Conservation (phyloP, 495 filamentous ascomycete species). For the Lineolata rhizophorae region DNA sequence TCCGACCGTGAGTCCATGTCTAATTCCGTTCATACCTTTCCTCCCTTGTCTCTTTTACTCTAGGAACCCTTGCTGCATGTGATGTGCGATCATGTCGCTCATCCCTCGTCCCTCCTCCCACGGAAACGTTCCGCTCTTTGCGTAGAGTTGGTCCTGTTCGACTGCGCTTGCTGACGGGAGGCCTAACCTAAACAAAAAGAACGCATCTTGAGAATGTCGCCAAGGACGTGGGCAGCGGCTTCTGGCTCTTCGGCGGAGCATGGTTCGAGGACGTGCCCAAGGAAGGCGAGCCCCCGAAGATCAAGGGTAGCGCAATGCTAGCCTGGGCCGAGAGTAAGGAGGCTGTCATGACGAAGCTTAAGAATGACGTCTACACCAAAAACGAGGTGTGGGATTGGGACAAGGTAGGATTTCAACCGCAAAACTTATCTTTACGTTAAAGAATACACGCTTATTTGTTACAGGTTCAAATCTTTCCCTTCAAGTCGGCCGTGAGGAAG, state of each 20-base stretch:
- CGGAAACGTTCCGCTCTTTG: background rate
- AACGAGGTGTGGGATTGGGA: slow-evolving; percentile 68
- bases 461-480: background rate
- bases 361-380: slow-evolving; percentile 47
- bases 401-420: slow-evolving; percentile 29
- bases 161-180: background rate
- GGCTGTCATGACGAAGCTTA: slow-evolving; percentile 40
- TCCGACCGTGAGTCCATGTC: slow-evolving; percentile 50
- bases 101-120: background rate
- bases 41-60: background rate
- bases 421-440: background rate
- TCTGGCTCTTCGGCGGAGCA: slow-evolving; percentile 25
- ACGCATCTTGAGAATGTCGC: slow-evolving; percentile 6
- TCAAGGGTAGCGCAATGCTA: slow-evolving; percentile 50
- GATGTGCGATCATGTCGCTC: background rate
- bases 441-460: background rate
- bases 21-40: too few species aligned
- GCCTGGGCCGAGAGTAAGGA: slow-evolving; percentile 40
- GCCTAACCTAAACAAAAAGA: background rate
- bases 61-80: background rate
- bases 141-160: background rate
- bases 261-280: slow-evolving; percentile 44
- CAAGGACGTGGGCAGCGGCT: slow-evolving; percentile 4
- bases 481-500: background rate
- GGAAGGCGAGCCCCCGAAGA: slow-evolving; percentile 37